Percentiles rank a stretch among this genome's conserved stretches.
phyloP scores from a whole-genome alignment of 306 rosid species.

The Fragaria iinumae region DNA sequence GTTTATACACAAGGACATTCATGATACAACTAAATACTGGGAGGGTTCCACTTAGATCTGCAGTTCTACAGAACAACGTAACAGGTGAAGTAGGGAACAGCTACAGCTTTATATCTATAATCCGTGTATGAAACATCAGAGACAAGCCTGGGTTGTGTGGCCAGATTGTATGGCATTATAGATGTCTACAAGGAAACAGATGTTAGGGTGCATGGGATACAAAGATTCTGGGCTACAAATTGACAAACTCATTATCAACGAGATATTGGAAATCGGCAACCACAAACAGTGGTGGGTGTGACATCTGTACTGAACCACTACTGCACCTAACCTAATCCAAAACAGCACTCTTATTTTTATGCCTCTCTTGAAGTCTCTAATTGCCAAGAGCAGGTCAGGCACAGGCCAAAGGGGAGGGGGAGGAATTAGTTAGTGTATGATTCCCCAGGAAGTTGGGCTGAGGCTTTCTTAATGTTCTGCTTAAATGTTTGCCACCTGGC shows the following conservation, averaged over 20 bases:
- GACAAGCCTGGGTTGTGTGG: background rate
- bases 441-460: too few relatives aligned
- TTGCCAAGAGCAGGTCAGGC: background rate
- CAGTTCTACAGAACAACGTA: background rate
- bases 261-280: background rate
- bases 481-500: background rate
- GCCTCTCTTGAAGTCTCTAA: too few relatives aligned
- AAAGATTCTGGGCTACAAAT: background rate
- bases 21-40: background rate
- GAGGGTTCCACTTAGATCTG: background rate
- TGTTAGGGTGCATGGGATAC: background rate
- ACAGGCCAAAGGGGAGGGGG: too few relatives aligned
- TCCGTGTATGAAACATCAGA: background rate
- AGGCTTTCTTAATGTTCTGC: background rate
- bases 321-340: conserved; percentile 2
- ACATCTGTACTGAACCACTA: conserved; percentile 8
- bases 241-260: background rate
- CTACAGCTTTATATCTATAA: background rate
- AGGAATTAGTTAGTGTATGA: too few relatives aligned
- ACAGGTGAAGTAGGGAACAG: background rate
- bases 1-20: background rate
- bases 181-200: background rate
- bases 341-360: background rate
- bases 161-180: background rate
- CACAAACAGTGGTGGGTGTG: background rate